Conservation (phyloP, 495 filamentous ascomycete species). For the Hyaloscypha finlandica region DNA sequence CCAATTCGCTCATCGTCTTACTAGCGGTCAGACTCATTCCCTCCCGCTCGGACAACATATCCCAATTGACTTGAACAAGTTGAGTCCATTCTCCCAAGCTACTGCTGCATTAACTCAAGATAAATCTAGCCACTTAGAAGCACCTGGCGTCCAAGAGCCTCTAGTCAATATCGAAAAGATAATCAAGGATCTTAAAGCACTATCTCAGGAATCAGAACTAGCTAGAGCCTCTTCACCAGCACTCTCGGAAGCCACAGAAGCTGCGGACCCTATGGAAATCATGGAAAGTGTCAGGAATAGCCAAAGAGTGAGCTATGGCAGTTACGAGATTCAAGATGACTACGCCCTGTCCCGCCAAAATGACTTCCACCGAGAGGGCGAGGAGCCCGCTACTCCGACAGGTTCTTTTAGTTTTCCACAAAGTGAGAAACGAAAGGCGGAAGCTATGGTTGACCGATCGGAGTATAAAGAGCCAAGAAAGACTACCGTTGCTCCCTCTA, state of each 20-base stretch:
- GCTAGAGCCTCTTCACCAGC: background rate
- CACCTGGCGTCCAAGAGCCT: background rate
- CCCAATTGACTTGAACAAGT: background rate
- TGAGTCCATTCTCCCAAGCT: background rate
- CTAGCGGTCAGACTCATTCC: no score
- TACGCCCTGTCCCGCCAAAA: background rate
- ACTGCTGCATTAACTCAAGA: background rate
- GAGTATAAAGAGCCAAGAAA: no score
- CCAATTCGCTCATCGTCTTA: background rate
- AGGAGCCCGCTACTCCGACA: background rate
- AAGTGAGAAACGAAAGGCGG: conserved; percentile 14
- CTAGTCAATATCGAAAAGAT: background rate
- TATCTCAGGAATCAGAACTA: background rate
- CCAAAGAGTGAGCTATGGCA: background rate
- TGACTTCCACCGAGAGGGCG: background rate
- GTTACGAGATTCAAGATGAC: background rate
- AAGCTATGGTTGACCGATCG: background rate
- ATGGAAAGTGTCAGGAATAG: conserved; percentile 3
- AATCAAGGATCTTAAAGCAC: background rate
- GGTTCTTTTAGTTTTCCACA: background rate
- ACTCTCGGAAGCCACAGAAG: background rate
- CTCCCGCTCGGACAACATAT: background rate
- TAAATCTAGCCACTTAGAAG: background rate
- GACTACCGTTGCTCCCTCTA: no score
- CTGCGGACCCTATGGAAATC: conserved; percentile 6